phyloP scores from a whole-genome alignment of 2,329 filamentous ascomycete genomes.

The Pseudogymnoascus sp. region DNA sequence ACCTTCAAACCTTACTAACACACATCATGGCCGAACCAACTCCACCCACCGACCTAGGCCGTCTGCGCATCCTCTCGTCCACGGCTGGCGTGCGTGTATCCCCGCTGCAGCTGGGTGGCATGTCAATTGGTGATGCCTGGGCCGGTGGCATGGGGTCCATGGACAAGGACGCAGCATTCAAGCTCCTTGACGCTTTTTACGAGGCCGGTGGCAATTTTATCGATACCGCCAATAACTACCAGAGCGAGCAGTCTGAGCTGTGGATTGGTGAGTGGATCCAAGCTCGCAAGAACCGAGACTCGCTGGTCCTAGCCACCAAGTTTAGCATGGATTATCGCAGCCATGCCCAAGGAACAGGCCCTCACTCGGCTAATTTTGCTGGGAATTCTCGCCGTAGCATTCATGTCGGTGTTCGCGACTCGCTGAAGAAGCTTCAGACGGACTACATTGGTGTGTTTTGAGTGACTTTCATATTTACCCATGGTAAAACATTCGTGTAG shows the following conservation, averaged over 20 bases:
- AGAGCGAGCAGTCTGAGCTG: constrained; percentile 50
- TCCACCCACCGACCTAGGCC: constrained; percentile 52
- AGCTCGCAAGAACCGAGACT: constrained; percentile 53
- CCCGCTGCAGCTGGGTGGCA: constrained; percentile 55
- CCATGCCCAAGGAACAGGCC: constrained; percentile 28
- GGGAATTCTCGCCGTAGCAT: constrained; percentile 58
- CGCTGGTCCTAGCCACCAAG: constrained; percentile 65
- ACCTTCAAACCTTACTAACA: background rate
- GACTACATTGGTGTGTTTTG: constrained; percentile 58
- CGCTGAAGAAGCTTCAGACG: constrained; percentile 54
- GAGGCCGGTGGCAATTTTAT: constrained; percentile 59
- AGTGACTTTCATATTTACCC: background rate
- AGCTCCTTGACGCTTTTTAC: constrained; percentile 49
- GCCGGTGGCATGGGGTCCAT: constrained; percentile 40
- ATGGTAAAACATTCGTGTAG: background rate
- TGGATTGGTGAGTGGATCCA: constrained; percentile 68
- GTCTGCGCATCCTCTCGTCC: constrained; percentile 59
- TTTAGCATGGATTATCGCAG: constrained; percentile 51
- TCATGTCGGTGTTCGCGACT: constrained; percentile 44
- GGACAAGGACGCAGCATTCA: constrained; percentile 46
- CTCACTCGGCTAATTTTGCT: constrained; percentile 44
- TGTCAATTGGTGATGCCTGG: constrained; percentile 56
- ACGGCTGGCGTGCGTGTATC: constrained; percentile 59
- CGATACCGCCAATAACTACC: constrained; percentile 54
- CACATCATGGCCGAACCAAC: constrained; percentile 35